Conservation (phyloP, 148 eudicot species). For the Vaccinium myrtillus region DNA sequence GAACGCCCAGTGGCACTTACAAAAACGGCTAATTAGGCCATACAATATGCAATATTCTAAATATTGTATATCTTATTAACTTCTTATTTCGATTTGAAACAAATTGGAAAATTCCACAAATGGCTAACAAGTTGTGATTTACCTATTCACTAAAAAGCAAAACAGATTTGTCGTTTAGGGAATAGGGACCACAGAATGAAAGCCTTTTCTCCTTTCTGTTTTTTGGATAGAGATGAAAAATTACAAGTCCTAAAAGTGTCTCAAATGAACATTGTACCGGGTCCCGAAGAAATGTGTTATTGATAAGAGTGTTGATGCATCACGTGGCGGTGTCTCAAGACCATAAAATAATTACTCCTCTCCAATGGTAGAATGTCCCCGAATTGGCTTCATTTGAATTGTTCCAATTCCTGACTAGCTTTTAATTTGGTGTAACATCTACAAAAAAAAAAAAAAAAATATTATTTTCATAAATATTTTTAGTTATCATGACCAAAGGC, state of each 20-base stretch:
- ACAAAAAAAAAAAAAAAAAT: too few species aligned
- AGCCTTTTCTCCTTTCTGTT: background rate
- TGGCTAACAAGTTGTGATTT: background rate
- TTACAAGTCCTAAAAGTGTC: background rate
- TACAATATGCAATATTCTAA: background rate
- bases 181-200: background rate
- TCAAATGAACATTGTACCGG: too few species aligned
- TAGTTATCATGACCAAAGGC: too few species aligned
- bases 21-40: background rate
- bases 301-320: too few species aligned
- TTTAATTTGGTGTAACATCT: too few species aligned
- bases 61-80: background rate
- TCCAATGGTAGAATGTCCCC: background rate
- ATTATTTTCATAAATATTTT: too few species aligned
- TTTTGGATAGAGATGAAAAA: background rate
- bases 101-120: background rate
- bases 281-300: too few species aligned
- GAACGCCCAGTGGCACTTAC: too few species aligned
- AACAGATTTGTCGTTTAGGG: background rate
- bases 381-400: background rate
- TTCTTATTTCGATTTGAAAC: background rate
- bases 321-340: too few species aligned
- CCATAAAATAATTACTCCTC: too few species aligned
- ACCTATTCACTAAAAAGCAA: background rate
- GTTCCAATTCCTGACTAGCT: background rate